Base-by-base conservation (phyloP, 192 early-diverging fungal genomes). In the Thoreauomyces humboldtii region DNA sequence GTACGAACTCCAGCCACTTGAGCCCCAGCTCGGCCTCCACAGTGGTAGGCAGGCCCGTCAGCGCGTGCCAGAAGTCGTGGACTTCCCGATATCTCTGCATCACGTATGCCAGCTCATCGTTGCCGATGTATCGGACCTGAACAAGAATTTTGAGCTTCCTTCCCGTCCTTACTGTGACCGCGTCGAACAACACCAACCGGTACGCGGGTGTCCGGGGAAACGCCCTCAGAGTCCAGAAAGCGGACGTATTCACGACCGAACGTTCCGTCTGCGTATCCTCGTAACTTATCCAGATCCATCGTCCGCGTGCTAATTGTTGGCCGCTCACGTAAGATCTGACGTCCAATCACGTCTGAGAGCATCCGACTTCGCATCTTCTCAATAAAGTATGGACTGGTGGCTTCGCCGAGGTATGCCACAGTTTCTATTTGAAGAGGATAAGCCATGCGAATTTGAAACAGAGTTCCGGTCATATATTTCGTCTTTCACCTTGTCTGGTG, bases 1-100 rank as follows among this genome's bases (percentile, higher is more conserved):
- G 96, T 11, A 80, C 81, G 74, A 89, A 87, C 73, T 98, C 96
- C 68, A 96, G 92, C 86, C 90, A 91, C 80, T 98, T 98, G 36
- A 98, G 79, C 4, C 89, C 93, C 53, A 97, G 77, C 80, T 98
- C 96, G 33, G 87, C 92, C 64, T 92, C 90, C 4, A 96, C 89
- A 2, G 88, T 87, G 1, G 89, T 82, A 17, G 84, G 73, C 32
- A 98, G 64, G 41, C 91, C 94, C 25, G 91, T 89, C 24, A 98
- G 70, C 0, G 88, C 86, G 70, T 98, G 96, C 68, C 88, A 95
- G 72, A 97, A 93, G 71, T 98, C 94, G 57, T 96, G 94, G 33
- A 89, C 88, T 79, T 98, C 88, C 22, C 96, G 85, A 66, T 95
- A 95, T 65, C 96, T 78, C 67, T 84, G 81, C 85, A 98, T 89